Evolutionary conservation across 129 eudicot species (phyloP), one percentile per base, ranked within the genome.

Genomic region (Saposhnikovia divaricata): DNA sequence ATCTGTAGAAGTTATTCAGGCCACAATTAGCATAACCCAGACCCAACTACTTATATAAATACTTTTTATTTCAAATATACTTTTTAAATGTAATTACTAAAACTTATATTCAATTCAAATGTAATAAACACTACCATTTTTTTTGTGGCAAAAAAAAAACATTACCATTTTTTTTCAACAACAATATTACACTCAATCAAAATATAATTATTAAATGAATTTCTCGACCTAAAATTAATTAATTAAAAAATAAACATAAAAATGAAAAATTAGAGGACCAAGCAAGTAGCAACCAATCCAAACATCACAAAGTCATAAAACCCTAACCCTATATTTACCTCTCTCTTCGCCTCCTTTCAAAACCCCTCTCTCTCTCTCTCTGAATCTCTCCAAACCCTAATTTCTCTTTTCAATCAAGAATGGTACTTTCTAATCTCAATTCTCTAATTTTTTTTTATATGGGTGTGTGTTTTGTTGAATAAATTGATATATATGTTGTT

Each of bases 321-420:
- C 39, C 47, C 51, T 43, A 74, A 27, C 59, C 43, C 59, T 46
- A 74, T 21, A 73, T 21, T 18, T 73, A 73, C 10, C 6, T 42
- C 51, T 16, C 25, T 72, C 51, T 10, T 72, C 76, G 76, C 76
- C 76, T 42, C 76, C 76, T 27, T 43, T 74, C 40, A 43, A 46
- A 74, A 74, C 21, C 78, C 78, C 75, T 19, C 23, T 15, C 2
- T 27, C 28, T 27, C 42, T 74, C 28, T 11, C n/a, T 34, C 37
- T 34, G 37, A 0, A 15, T 38, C 51, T 73, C 77, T n/a, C 6
- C 78, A 45, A 74, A 45, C 59, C 59, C 78, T 74, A 74, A 9
- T 73, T 43, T 74, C 40, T 74, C 59, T 23, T 8, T 16, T 45
- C 59, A 74, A 74, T 4, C 77, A 0, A 74, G 4, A 50, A 74